These are phyloP conservation scores for Sporothrix protearum DNA, from an alignment of 2,329 filamentous ascomycete species.

Conservation along the genomic window DNA sequence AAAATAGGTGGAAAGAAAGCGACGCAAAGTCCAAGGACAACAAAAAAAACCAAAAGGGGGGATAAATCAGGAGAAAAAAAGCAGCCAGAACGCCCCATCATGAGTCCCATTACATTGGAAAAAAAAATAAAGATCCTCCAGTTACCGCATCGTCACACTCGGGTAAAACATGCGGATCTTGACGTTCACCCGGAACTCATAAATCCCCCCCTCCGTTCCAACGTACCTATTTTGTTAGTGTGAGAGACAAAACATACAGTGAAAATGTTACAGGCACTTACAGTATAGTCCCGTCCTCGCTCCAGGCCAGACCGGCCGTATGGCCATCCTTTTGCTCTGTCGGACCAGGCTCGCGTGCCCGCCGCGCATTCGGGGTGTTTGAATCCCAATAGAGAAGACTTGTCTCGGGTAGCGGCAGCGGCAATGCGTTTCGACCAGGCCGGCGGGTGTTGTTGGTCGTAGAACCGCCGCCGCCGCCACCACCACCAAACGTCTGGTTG, in stretches of 20 bases:
- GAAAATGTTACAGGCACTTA: constrained; percentile 39
- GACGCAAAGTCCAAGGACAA: neutral
- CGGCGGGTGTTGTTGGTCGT: neutral
- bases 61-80: neutral
- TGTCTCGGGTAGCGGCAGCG: constrained; percentile 25
- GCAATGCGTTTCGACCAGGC: neutral
- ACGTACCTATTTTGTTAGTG: constrained; percentile 47
- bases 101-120: neutral
- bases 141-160: constrained; percentile 51
- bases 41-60: neutral
- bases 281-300: constrained; percentile 57
- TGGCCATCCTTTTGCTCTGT: constrained; percentile 60
- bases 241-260: constrained; percentile 24
- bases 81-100: neutral
- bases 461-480: neutral
- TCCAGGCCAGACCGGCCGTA: constrained; percentile 61
- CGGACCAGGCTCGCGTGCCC: constrained; percentile 29
- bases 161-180: constrained; percentile 58
- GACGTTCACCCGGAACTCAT: constrained; percentile 67
- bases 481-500: neutral
- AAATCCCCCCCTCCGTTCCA: constrained; percentile 68
- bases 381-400: constrained; percentile 34
- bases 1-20: neutral
- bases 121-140: neutral
- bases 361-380: neutral